Evolutionary conservation across 2,329 filamentous ascomycete genomes (phyloP).

Genomic region (Fusarium verticillioides): DNA sequence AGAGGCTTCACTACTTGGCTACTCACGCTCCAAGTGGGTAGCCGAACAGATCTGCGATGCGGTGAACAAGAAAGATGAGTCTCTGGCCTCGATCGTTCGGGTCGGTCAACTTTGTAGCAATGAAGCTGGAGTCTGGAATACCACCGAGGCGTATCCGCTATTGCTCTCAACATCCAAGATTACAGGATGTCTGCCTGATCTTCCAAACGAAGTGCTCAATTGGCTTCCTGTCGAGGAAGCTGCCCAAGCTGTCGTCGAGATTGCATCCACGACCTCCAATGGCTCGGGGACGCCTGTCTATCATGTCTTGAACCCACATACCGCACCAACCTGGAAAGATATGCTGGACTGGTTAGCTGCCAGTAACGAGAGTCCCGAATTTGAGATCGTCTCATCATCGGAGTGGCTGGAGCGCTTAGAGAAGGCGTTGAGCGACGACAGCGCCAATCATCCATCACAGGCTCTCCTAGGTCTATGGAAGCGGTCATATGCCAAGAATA

Average conservation of each 20-base stretch:
- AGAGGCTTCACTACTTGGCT: conserved; percentile 53
- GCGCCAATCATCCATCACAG: conserved; percentile 32
- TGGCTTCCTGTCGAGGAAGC: conserved; percentile 61
- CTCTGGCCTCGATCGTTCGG: conserved; percentile 50
- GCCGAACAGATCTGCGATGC: conserved; percentile 52
- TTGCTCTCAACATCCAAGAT: conserved; percentile 59
- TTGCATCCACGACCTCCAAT: conserved; percentile 20
- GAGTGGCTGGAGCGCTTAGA: conserved; percentile 38
- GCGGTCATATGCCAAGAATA: not conserved
- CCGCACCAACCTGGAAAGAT: conserved; percentile 26
- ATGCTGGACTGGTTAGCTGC: conserved; percentile 38
- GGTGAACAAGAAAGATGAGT: conserved; percentile 37
- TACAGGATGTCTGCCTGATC: conserved; percentile 48
- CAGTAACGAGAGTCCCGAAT: not conserved
- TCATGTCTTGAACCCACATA: conserved; percentile 41
- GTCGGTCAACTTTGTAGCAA: conserved; percentile 65
- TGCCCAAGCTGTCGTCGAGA: conserved; percentile 54
- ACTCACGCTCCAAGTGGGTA: conserved; percentile 56
- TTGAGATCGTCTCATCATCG: conserved; percentile 7
- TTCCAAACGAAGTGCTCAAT: conserved; percentile 51
- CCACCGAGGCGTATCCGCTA: conserved; percentile 62
- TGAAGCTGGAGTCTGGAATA: conserved; percentile 61
- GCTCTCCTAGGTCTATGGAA: conserved; percentile 41
- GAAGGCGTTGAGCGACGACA: not conserved
- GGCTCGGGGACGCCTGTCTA: conserved; percentile 13